A percentile compares a stretch with the other conserved stretches of the same genome.
Conservation (phyloP, 225 moss, liverwort and hornwort species). For the Polytrichum formosum region DNA sequence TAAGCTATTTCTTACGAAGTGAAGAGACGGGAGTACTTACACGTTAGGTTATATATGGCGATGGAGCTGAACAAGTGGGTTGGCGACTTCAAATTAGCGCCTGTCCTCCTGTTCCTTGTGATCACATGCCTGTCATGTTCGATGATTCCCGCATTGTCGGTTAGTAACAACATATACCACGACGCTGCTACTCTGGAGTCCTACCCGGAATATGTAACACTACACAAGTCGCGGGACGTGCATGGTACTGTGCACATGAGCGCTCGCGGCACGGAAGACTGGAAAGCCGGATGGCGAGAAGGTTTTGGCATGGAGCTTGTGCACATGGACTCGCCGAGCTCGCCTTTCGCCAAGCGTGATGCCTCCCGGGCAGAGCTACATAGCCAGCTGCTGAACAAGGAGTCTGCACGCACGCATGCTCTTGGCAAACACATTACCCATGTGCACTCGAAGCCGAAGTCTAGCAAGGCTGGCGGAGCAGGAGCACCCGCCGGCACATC, state of each 20-base stretch:
- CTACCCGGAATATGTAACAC: background rate
- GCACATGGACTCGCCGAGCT: constrained; percentile 51
- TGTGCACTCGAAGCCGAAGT: constrained; percentile 9
- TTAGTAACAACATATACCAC: too few relatives aligned
- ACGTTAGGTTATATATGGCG: too few relatives aligned
- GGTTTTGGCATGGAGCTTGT: constrained; percentile 45
- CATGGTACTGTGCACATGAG: background rate
- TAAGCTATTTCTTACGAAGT: too few relatives aligned
- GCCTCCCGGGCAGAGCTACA: constrained; percentile 27
- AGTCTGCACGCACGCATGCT: constrained; percentile 44
- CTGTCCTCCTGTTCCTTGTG: background rate
- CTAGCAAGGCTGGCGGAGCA: constrained; percentile 13
- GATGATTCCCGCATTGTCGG: background rate
- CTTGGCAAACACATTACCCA: constrained; percentile 22
- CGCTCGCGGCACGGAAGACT: constrained; percentile 1
- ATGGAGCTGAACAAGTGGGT: too few relatives aligned
- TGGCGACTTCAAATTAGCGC: background rate
- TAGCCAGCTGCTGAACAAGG: constrained; percentile 31
- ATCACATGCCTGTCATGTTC: constrained; percentile 1
- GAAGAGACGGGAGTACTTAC: too few relatives aligned
- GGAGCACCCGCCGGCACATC: constrained; percentile 2
- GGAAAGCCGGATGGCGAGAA: constrained; percentile 8
- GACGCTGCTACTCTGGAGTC: background rate
- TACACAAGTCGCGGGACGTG: background rate
- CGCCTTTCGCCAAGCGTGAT: constrained; percentile 36